Conservation (phyloP, 202 grass and related monocot genomes). For the Carex sylvatica region DNA sequence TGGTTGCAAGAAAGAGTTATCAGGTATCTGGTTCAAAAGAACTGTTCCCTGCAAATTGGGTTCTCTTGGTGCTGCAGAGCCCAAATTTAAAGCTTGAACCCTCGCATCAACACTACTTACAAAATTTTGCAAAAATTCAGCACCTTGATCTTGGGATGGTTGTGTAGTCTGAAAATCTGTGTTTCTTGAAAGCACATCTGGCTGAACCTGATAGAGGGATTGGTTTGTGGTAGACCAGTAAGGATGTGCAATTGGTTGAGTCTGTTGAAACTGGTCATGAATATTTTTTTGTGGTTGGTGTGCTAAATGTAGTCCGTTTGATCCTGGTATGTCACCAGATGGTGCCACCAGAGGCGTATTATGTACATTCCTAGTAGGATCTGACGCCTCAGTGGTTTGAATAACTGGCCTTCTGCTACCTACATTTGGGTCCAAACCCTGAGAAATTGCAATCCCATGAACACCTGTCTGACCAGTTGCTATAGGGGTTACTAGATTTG, state of each 20-base stretch:
- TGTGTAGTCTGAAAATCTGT: conserved; percentile 40
- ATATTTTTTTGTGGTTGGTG: conserved; percentile 32
- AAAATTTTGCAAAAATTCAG: conserved; percentile 46
- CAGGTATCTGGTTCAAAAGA: conserved; percentile 29
- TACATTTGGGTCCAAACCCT: conserved; percentile 35
- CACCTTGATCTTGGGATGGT: conserved; percentile 44
- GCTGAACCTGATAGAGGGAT: neutral
- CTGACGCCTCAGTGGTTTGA: conserved; percentile 32
- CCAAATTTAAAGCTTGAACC: conserved; percentile 65
- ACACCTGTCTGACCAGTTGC: neutral
- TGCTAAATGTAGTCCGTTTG: conserved; percentile 45
- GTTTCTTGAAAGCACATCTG: conserved; percentile 3
- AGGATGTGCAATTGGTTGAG: conserved; percentile 25
- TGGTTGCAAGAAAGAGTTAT: conserved; percentile 38
- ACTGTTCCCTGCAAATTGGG: conserved; percentile 36
- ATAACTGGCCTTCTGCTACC: conserved; percentile 35
- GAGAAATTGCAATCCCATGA: conserved; percentile 20
- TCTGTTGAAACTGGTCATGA: conserved; percentile 42
- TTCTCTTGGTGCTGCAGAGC: conserved; percentile 49
- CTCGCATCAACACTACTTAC: conserved; percentile 44
- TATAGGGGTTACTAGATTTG: neutral
- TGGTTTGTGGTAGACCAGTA: conserved; percentile 22
- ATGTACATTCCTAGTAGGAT: conserved; percentile 31
- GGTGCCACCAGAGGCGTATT: conserved; percentile 40
- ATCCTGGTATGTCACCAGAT: conserved; percentile 32